These are phyloP conservation scores for Phoma sp. DNA, from an alignment of 2,329 filamentous ascomycete genomes.

Conservation along the genomic window DNA sequence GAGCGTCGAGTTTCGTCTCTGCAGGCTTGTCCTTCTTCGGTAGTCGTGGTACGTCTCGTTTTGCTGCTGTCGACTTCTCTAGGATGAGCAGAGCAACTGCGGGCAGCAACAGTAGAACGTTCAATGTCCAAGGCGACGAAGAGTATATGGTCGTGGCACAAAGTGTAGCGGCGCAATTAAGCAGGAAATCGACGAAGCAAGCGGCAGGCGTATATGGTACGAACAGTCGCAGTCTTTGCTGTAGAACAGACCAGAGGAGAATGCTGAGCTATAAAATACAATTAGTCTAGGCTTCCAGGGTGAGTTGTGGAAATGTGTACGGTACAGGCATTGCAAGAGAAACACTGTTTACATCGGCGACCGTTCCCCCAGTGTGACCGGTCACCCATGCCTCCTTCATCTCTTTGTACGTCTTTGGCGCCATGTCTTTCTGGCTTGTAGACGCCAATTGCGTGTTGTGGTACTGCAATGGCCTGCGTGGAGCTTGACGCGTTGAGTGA, in stretches of 20 bases:
- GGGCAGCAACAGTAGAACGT: slow-evolving; percentile 74
- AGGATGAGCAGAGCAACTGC: slow-evolving; percentile 66
- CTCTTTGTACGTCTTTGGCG: slow-evolving; percentile 74
- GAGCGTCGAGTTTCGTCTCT: slow-evolving; percentile 50
- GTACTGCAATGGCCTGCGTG: slow-evolving; percentile 8
- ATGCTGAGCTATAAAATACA: slow-evolving; percentile 69
- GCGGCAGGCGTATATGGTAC: slow-evolving; percentile 72
- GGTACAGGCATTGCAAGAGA: slow-evolving; percentile 82
- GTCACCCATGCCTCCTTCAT: slow-evolving; percentile 96
- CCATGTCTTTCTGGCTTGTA: slow-evolving; percentile 32
- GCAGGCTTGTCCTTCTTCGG: slow-evolving; percentile 27
- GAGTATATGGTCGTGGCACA: slow-evolving; percentile 89
- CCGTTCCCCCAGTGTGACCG: slow-evolving; percentile 80
- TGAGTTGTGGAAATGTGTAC: slow-evolving; percentile 29
- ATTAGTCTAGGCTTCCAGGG: slow-evolving; percentile 31
- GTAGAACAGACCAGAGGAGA: slow-evolving; percentile 86
- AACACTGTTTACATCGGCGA: slow-evolving; percentile 86
- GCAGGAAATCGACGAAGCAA: slow-evolving; percentile 79
- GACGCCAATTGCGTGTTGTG: slow-evolving; percentile 21
- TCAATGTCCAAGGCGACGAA: slow-evolving; percentile 73
- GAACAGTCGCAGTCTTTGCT: slow-evolving; percentile 85
- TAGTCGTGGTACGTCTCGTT: slow-evolving; percentile 26
- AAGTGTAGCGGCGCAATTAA: slow-evolving; percentile 82
- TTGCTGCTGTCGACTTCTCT: slow-evolving; percentile 30
- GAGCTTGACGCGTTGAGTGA: slow-evolving; percentile 27